phyloP scores from a whole-genome alignment of 345 rosid species.

The Euphorbia peplus region DNA sequence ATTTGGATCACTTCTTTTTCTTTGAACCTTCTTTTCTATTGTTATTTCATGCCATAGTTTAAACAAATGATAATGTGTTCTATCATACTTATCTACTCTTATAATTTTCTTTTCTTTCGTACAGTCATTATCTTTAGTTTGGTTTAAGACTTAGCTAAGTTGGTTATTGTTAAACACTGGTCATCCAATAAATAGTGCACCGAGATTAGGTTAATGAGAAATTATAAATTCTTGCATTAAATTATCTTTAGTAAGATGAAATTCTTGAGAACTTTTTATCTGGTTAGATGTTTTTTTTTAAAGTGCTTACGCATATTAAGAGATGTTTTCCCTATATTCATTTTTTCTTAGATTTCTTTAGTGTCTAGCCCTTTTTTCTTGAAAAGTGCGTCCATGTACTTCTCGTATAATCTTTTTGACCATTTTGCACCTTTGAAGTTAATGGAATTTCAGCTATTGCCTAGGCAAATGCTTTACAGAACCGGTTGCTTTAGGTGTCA shows the following conservation, averaged over 20 bases:
- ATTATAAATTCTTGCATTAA: neutral
- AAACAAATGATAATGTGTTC: neutral
- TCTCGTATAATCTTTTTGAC: neutral
- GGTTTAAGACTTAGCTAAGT: neutral
- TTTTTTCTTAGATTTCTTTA: neutral
- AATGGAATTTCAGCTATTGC: neutral
- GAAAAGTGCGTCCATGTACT: neutral
- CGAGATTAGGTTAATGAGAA: neutral
- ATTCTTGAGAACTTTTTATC: neutral
- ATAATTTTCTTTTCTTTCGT: neutral
- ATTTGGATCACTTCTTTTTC: neutral
- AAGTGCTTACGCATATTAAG: neutral
- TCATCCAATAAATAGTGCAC: neutral
- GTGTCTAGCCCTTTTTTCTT: neutral
- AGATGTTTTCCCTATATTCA: neutral
- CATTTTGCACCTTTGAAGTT: neutral
- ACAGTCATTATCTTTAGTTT: neutral
- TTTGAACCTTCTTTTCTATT: neutral
- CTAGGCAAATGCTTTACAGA: neutral
- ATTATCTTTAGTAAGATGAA: neutral
- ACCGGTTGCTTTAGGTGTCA: neutral
- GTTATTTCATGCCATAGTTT: neutral
- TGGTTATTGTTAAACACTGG: slow-evolving; percentile 2
- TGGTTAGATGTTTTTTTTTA: neutral
- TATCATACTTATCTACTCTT: neutral